phyloP scores from a whole-genome alignment of 73 alveolate genomes.

The Diophrys sp. region DNA sequence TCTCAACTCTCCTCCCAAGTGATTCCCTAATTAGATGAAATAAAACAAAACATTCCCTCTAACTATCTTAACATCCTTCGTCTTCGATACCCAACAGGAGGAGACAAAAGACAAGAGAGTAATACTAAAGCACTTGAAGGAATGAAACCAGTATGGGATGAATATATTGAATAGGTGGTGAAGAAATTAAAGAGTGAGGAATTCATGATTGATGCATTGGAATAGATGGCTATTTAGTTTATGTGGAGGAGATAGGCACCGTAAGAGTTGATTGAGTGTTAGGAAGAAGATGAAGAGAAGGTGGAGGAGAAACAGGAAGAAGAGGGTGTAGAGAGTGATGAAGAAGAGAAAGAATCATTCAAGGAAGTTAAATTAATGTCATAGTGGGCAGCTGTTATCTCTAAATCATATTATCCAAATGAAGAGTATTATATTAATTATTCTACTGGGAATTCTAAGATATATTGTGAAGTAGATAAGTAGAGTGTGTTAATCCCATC shows the following conservation, averaged over 20 bases:
- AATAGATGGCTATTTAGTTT: slow-evolving; percentile 3
- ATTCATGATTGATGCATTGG: not conserved
- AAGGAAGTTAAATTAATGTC: not conserved
- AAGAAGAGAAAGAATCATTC: not conserved
- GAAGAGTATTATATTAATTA: not conserved
- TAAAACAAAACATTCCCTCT: not conserved
- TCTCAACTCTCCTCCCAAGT: not conserved
- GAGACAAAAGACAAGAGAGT: not conserved
- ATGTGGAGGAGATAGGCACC: slow-evolving; percentile 4
- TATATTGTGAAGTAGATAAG: slow-evolving; percentile 9
- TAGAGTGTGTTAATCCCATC: not conserved
- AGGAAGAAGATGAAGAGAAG: slow-evolving; percentile 3
- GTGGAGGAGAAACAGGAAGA: not conserved
- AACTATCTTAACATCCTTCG: not conserved
- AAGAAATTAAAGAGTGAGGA: not conserved
- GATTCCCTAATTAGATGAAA: too few species aligned
- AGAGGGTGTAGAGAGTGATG: not conserved
- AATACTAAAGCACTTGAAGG: slow-evolving; percentile 1
- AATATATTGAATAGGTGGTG: not conserved
- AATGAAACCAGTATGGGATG: not conserved
- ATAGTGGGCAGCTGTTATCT: not conserved
- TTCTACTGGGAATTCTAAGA: not conserved
- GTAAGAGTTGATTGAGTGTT: not conserved
- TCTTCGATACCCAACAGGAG: slow-evolving; percentile 6
- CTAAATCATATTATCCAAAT: not conserved